phyloP scores from a whole-genome alignment of 257 asterid genomes.

The Linaria vulgaris region DNA sequence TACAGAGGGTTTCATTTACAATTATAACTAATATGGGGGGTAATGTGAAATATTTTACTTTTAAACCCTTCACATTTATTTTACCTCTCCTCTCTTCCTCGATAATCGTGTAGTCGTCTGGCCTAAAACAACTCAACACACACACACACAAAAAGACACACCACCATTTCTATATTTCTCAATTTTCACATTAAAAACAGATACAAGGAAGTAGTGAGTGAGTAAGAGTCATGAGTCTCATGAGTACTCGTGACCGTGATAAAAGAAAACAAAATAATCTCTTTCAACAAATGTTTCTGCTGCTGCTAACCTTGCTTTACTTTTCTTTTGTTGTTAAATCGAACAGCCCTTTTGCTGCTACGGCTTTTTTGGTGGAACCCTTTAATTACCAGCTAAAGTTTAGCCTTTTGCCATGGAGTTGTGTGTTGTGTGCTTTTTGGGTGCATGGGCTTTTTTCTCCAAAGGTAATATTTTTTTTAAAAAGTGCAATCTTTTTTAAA shows the following conservation, averaged over 20 bases:
- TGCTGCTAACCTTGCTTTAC: background rate
- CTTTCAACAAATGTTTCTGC: slow-evolving; percentile 24
- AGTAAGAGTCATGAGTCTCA: too few species aligned
- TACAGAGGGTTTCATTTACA: too few species aligned
- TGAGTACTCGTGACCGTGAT: slow-evolving; percentile 22
- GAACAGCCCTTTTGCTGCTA: slow-evolving; percentile 24
- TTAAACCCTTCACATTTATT: slow-evolving; percentile 25
- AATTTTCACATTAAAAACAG: too few species aligned
- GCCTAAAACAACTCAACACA: slow-evolving; percentile 26
- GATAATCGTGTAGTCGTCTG: slow-evolving; percentile 31
- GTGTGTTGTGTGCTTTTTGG: slow-evolving; percentile 21
- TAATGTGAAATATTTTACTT: too few species aligned
- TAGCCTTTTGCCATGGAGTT: slow-evolving; percentile 31
- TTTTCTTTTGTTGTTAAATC: slow-evolving; percentile 9
- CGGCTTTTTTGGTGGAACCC: slow-evolving; percentile 12
- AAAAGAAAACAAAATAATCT: slow-evolving; percentile 25
- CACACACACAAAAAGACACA: slow-evolving; percentile 11
- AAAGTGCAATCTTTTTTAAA: background rate
- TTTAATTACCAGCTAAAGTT: background rate
- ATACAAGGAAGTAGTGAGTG: slow-evolving; percentile 14
- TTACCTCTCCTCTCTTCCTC: slow-evolving; percentile 38
- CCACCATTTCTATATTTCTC: slow-evolving; percentile 3
- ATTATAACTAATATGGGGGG: too few species aligned
- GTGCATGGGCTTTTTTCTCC: slow-evolving; percentile 31
- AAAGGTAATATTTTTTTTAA: slow-evolving; percentile 29